These are phyloP conservation scores for Aspergillus leporis DNA, from an alignment of 495 filamentous ascomycete genomes.

Conservation along the genomic window DNA sequence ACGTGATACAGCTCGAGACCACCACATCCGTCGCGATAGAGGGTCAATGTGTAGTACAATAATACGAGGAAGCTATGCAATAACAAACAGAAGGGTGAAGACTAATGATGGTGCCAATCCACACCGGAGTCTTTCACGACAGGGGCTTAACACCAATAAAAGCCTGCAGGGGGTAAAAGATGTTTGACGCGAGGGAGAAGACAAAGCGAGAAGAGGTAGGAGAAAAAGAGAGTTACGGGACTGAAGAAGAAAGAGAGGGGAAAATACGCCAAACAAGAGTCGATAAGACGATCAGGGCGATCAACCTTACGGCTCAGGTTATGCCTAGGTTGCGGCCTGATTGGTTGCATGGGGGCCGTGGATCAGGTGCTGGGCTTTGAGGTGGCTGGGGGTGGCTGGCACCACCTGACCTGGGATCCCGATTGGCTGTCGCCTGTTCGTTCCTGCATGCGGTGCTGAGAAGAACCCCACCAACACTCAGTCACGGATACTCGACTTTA, in stretches of 20 bases:
- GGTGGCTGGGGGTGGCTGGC: slow-evolving; percentile 12
- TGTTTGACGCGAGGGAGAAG: neutral
- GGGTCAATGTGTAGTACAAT: neutral
- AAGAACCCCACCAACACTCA: neutral
- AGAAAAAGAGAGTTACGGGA: slow-evolving; percentile 19
- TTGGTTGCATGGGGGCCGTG: neutral
- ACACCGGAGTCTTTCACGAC: neutral
- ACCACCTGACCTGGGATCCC: neutral
- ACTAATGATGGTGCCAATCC: neutral
- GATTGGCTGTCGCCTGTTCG: neutral
- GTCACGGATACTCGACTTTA: too few species aligned
- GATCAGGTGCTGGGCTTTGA: too few species aligned
- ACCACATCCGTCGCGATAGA: neutral
- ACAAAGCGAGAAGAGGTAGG: slow-evolving; percentile 5
- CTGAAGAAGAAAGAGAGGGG: slow-evolving; percentile 16
- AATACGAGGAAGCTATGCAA: neutral
- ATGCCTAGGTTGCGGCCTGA: neutral
- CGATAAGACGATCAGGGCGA: slow-evolving; percentile 1
- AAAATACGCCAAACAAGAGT: slow-evolving; percentile 12
- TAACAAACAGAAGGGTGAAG: neutral
- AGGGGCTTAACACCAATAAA: neutral
- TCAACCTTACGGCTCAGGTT: neutral
- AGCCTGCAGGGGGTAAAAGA: neutral
- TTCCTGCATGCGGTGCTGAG: slow-evolving; percentile 9
- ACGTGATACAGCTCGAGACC: neutral